A percentile compares a stretch with the other conserved stretches of the same genome.
These are phyloP conservation scores for Didymella segeticola DNA, from an alignment of 2,329 filamentous ascomycete species.

Conservation along the genomic window DNA sequence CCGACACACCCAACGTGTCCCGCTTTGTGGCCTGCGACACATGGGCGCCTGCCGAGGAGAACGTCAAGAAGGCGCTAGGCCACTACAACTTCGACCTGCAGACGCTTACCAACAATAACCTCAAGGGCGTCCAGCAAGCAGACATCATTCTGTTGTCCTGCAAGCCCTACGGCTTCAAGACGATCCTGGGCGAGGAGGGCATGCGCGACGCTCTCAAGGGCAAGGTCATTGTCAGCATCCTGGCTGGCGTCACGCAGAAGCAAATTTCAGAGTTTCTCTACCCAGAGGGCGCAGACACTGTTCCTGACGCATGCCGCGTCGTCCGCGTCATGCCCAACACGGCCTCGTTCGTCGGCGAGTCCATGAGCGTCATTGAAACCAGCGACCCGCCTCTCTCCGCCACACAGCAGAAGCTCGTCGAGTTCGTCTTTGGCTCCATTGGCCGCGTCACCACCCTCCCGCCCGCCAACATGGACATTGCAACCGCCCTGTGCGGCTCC, in stretches of 20 bases:
- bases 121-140: constrained; percentile 69
- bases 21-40: constrained; percentile 84
- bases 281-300: constrained; percentile 53
- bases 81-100: constrained; percentile 68
- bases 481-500: constrained; percentile 75
- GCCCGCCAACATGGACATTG: constrained; percentile 72
- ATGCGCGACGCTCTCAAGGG: constrained; percentile 76
- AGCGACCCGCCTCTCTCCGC: constrained; percentile 64
- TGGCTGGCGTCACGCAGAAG: constrained; percentile 74
- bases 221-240: constrained; percentile 83
- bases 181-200: constrained; percentile 70
- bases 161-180: constrained; percentile 77
- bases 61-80: constrained; percentile 70
- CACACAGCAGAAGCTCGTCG: constrained; percentile 64
- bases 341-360: constrained; percentile 77
- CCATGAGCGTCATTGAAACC: constrained; percentile 78
- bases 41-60: constrained; percentile 70
- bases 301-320: constrained; percentile 64
- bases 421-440: constrained; percentile 79
- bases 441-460: constrained; percentile 74
- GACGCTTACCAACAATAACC: constrained; percentile 75
- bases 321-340: constrained; percentile 88
- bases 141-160: constrained; percentile 80
- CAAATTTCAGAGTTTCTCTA: constrained; percentile 73
- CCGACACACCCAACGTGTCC: constrained; percentile 60